Percentiles rank a stretch among this genome's conserved stretches.
Conservation (phyloP, 2,329 filamentous ascomycete genomes). For the Corynespora cassiicola region DNA sequence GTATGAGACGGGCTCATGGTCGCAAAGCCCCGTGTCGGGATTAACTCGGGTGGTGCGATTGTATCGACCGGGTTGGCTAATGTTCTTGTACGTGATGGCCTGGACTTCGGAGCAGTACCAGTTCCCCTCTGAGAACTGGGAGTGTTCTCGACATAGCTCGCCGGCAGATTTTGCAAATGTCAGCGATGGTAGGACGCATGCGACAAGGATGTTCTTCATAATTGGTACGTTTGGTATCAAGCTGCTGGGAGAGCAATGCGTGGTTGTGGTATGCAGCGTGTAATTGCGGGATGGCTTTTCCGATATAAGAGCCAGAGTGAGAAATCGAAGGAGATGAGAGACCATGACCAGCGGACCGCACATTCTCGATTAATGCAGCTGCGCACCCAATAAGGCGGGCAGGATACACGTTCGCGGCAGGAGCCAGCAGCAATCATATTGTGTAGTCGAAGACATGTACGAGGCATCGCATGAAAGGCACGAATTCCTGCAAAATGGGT, state of each 20-base stretch:
- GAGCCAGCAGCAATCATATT: too few relatives aligned
- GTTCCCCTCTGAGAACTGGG: slow-evolving; percentile 57
- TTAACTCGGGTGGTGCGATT: slow-evolving; percentile 69
- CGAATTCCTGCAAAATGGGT: too few relatives aligned
- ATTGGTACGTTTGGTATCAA: slow-evolving; percentile 15
- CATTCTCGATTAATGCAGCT: too few relatives aligned
- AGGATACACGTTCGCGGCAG: too few relatives aligned
- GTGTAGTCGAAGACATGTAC: too few relatives aligned
- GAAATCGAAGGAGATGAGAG: too few relatives aligned
- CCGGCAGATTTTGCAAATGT: slow-evolving; percentile 31
- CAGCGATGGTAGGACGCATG: slow-evolving; percentile 14
- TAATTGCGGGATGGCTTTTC: too few relatives aligned
- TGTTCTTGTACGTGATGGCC: slow-evolving; percentile 71
- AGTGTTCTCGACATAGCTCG: slow-evolving; percentile 42
- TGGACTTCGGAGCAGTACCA: slow-evolving; percentile 71
- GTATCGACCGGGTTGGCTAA: slow-evolving; percentile 68
- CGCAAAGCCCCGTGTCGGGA: slow-evolving; percentile 61
- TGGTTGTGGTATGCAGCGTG: slow-evolving; percentile 3
- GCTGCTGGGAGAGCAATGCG: slow-evolving; percentile 13
- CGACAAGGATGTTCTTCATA: slow-evolving; percentile 26
- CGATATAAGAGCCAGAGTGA: too few relatives aligned
- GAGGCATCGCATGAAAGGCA: too few relatives aligned
- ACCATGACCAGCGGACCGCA: too few relatives aligned
- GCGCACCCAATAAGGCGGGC: too few relatives aligned
- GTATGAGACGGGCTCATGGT: slow-evolving; percentile 60